Evolutionary conservation across 805 yeast genomes (phyloP), one percentile per base, ranked within the genome.

Genomic region (Yamadazyma takamatsuzukensis): DNA sequence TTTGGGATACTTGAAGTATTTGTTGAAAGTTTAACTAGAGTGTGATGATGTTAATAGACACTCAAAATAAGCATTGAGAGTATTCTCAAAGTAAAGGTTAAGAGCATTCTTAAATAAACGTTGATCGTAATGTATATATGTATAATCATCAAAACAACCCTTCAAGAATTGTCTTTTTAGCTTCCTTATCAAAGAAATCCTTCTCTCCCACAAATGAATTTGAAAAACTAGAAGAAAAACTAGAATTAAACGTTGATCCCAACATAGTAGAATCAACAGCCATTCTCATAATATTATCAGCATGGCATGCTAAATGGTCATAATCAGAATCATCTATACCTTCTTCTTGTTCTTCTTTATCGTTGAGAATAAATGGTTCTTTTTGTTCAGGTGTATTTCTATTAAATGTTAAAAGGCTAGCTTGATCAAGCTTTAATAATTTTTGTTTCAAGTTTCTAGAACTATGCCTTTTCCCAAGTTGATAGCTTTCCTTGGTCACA

Each of bases 221-320:
- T 14, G 56, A 53, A 40, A 60, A 61, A 13, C 58, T 59, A 7
- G 60, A 55, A 18, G 67, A 60, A 29, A 62, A 57, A 10, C 66
- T 56, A 16, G 56, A 53, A 35, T 60, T 59, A 29, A 56, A 61
- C 6, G 66, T 59, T 1, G 70, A 63, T 2, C 69, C 68, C 31
- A 65, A 49, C 67, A 66, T 60, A 3, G 72, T 67, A 17, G 72
- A 60, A 38, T 67, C 72, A 29, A 67, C 65, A 4, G 72, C 72
- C 72, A 67, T 66, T 15, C 68, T 49, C 57, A 67, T 51, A 34
- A 67, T 67, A 34, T 62, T 64, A 30, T 65, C 66, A 2, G 72
- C 72, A 39, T 67, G 72, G 33, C 71, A 67, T 5, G 72, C 72
- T 37, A 67, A 54, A 14, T 57, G 57, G 41, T 67, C 72, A 19